A percentile compares a stretch with the other conserved stretches of the same genome.
Evolutionary conservation across 2,329 filamentous ascomycete genomes (phyloP).

Genomic region (Fusarium sp.): DNA sequence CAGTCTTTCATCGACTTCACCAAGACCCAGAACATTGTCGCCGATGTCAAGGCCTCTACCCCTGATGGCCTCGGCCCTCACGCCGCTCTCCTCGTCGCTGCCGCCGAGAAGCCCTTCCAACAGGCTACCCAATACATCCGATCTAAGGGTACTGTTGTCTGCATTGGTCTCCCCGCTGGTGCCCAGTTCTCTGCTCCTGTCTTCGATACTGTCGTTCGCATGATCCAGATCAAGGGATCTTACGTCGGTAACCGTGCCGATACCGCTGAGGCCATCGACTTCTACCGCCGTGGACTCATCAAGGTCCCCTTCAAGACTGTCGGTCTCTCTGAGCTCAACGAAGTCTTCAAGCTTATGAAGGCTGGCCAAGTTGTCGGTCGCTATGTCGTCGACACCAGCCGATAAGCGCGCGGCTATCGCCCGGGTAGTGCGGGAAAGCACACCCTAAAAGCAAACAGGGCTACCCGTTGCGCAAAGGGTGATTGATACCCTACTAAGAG

Average conservation of each 20-base stretch:
- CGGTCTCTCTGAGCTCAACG: slow-evolving; percentile 81
- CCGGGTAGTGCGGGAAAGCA: slow-evolving; percentile 30
- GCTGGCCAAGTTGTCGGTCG: slow-evolving; percentile 79
- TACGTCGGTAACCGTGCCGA: slow-evolving; percentile 96
- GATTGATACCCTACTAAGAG: slow-evolving; percentile 43
- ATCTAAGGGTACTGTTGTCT: slow-evolving; percentile 83
- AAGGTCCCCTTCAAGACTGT: slow-evolving; percentile 88
- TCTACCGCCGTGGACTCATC: slow-evolving; percentile 86
- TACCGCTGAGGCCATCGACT: slow-evolving; percentile 88
- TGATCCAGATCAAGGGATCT: slow-evolving; percentile 92
- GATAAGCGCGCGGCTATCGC: slow-evolving; percentile 56
- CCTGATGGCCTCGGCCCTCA: slow-evolving; percentile 86
- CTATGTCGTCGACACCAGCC: slow-evolving; percentile 81
- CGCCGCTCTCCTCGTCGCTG: slow-evolving; percentile 87
- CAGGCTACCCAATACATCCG: slow-evolving; percentile 92
- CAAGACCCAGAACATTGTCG: slow-evolving; percentile 80
- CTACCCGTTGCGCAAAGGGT: slow-evolving; percentile 40
- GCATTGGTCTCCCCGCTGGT: slow-evolving; percentile 86
- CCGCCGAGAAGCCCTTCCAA: slow-evolving; percentile 92
- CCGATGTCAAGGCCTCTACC: slow-evolving; percentile 85
- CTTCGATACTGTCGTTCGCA: slow-evolving; percentile 87
- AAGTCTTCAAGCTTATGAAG: slow-evolving; percentile 82
- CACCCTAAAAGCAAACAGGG: slow-evolving; percentile 28
- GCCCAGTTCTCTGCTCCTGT: slow-evolving; percentile 86
- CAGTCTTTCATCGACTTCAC: slow-evolving; percentile 83